phyloP scores from a whole-genome alignment of 2,329 filamentous ascomycete genomes.

The Clonostachys rosea region DNA sequence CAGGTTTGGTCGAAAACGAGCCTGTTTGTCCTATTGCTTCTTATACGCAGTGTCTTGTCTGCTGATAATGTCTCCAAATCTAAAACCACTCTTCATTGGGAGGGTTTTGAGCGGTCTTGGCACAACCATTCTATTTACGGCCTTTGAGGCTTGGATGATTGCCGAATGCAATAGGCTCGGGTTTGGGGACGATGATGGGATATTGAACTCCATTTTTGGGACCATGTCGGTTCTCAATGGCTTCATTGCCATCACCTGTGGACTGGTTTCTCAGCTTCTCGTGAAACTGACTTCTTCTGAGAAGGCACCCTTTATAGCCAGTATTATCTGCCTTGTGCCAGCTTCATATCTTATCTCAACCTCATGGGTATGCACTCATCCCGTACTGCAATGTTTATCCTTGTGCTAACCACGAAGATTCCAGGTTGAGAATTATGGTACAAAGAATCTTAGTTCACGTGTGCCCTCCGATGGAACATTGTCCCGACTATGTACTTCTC shows the following conservation, averaged over 20 bases:
- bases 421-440: too few relatives aligned
- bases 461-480: too few relatives aligned
- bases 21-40: background rate
- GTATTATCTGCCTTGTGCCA: background rate
- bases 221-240: background rate
- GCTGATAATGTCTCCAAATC: background rate
- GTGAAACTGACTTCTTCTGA: background rate
- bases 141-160: background rate
- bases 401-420: too few relatives aligned
- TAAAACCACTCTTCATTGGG: background rate
- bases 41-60: background rate
- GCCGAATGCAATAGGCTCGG: background rate
- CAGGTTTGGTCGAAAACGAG: background rate
- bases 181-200: background rate
- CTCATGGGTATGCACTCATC: background rate
- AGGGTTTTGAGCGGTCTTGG: background rate
- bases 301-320: background rate
- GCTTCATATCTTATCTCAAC: background rate
- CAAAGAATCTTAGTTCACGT: too few relatives aligned
- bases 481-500: too few relatives aligned
- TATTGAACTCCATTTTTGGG: background rate
- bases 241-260: background rate
- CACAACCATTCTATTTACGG: background rate
- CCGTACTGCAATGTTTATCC: too few relatives aligned
- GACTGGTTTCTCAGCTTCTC: background rate